Evolutionary conservation across 352 stramenopile species (phyloP), one percentile per base, ranked within the genome.

Genomic region (Phytophthora boehmeriae): DNA sequence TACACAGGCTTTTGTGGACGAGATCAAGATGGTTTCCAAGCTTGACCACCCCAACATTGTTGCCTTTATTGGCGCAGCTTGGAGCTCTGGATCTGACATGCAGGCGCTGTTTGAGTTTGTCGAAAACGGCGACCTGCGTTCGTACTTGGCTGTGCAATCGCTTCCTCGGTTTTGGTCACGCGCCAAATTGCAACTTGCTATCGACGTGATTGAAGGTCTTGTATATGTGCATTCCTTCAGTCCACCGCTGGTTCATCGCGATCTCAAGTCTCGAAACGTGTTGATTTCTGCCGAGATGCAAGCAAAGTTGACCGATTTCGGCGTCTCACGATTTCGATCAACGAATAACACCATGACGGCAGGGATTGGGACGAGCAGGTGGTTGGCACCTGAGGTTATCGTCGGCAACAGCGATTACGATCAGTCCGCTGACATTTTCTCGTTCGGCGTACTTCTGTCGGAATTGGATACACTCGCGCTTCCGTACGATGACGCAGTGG

Each of bases 201-300:
- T 77, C 9, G 76, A 88, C 39, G 66, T 86, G 5, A 67, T 67
- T 8, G 74, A 84, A 51, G 76, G 68, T 3, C 68, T 84, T 6
- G 63, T 75, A 43, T 81, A 73, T 39, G 19, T 84, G 17, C 75
- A 84, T 53, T 70, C 65, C n/a, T 64, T 76, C 10, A 39, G 58
- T 22, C 59, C 62, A 17, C 63, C 75, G 13, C 48, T 88, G 0
- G 60, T 87, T 2, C 79, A 89, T 38, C 77, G 77, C 1, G 76
- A 89, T 39, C 58, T 89, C 41, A 89, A 86, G 43, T 83, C 77
- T 0, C 66, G 72, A 1, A 86, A 86, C 22, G 73, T 88, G 19
- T 47, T 89, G 30, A 43, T 86, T 3, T 64, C 50, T 6, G 17
- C 38, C 9, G 53, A 66, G 20, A 56, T 73, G 30, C 32, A 42